Percentiles rank a stretch among this genome's conserved stretches.
Evolutionary conservation across 257 asterid genomes (phyloP).

Genomic region (Solanum bukasovii): DNA sequence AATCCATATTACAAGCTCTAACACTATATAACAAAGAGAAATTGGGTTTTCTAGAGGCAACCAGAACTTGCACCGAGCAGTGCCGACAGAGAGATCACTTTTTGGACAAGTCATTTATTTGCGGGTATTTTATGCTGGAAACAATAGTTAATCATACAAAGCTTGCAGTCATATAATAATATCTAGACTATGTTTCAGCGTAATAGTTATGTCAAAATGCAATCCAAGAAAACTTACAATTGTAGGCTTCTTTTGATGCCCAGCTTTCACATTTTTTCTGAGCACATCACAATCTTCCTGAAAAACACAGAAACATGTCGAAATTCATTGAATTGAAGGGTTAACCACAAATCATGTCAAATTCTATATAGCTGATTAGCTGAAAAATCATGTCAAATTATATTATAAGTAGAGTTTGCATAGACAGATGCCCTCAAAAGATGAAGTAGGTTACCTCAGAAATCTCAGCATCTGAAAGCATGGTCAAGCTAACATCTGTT

Average conservation of each 20-base stretch:
- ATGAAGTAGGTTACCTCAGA: conserved; percentile 24
- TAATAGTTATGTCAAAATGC: neutral
- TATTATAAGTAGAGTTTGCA: neutral
- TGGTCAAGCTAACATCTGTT: conserved; percentile 18
- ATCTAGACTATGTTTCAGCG: neutral
- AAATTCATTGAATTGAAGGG: neutral
- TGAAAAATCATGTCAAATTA: neutral
- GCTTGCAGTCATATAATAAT: neutral
- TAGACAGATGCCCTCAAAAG: neutral
- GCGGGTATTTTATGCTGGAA: neutral
- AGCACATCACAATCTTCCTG: conserved; percentile 68
- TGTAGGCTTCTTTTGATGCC: conserved; percentile 53
- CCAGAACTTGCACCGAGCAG: neutral
- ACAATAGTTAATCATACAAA: neutral
- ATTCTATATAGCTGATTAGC: neutral
- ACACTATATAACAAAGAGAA: neutral
- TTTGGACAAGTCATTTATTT: neutral
- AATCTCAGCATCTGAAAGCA: conserved; percentile 35
- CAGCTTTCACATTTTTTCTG: conserved; percentile 36
- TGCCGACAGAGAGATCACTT: neutral
- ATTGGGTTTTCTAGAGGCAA: neutral
- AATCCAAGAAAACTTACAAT: conserved; percentile 37
- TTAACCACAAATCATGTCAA: neutral
- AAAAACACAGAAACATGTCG: neutral
- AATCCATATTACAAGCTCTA: neutral